These are phyloP conservation scores for Dictyostelium purpureum DNA, from an alignment of 78 protist species.

Conservation along the genomic window DNA sequence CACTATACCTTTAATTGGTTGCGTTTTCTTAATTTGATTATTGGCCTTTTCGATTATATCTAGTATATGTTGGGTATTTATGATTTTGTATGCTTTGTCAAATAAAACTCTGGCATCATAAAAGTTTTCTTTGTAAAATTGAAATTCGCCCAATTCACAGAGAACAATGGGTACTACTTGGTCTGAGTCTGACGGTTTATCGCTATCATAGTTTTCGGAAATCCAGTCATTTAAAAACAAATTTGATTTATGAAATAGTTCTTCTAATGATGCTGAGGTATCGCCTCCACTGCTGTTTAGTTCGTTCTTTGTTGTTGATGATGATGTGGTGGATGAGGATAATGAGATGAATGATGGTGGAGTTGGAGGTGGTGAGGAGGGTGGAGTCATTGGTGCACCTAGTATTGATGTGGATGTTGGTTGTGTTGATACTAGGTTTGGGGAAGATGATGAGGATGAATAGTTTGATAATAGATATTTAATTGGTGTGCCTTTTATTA, in stretches of 20 bases:
- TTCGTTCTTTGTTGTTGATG: not conserved
- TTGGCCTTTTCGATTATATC: not conserved
- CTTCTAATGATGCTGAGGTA: slow-evolving; percentile 18
- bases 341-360: slow-evolving; percentile 54
- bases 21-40: not conserved
- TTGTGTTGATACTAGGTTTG: not conserved
- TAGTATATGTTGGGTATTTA: not conserved
- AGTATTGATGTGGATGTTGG: not conserved
- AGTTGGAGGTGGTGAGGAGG: slow-evolving; percentile 69
- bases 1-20: not conserved
- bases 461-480: slow-evolving; percentile 15
- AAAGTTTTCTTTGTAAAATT: slow-evolving; percentile 36
- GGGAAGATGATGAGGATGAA: not conserved
- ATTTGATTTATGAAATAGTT: slow-evolving; percentile 10
- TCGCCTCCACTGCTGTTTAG: not conserved
- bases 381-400: slow-evolving; percentile 20
- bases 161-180: not conserved
- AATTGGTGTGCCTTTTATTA: slow-evolving; percentile 55
- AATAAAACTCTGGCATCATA: slow-evolving; percentile 21
- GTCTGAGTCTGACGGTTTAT: not conserved
- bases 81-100: not conserved
- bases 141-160: slow-evolving; percentile 48
- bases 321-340: not conserved
- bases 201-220: not conserved
- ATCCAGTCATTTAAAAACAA: slow-evolving; percentile 41